Evolutionary conservation across 1,139 yeast genomes (phyloP), one percentile per base, ranked within the genome.

Genomic region (Yueomyces sp.): DNA sequence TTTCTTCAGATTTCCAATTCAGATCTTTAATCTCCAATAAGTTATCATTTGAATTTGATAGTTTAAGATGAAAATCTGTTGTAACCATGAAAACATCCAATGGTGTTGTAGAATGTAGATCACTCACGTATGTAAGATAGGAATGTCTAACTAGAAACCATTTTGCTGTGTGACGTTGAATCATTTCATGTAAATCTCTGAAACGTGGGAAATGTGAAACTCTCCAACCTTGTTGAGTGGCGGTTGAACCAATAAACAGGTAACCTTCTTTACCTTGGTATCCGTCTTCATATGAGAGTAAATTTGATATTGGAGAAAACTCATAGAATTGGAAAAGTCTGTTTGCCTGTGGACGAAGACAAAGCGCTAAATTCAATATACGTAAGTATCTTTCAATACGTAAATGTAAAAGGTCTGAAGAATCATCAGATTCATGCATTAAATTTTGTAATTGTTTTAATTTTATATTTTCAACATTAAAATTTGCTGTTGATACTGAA

Each of bases 161-260:
- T 59, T 91, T 91, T 42, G 81, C 82, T 1, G 91, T 80, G 51
- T 94, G 89, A 61, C 98, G 78, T 51, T 78, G 80, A 44, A 86
- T 81, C 95, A 87, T 86, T 32, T 81, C 86, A 52, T 75, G 76
- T 52, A 86, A 68, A 56, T 86, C 96, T 50, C 78, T 76, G 7
- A 86, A 78, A 48, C 75, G 78, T 29, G 31, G 31, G 64, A 86
- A 78, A 58, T 89, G 96, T 4, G 94, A 85, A 11, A 89, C 96
- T 55, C 95, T 72, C 98, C 98, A 91, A 2, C 97, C 97, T 60
- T 85, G 95, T 1, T 87, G 72, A 48, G 76, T 77, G 0, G 97
- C 91, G 1, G 87, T 76, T 0, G 96, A 81, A 26, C 89, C 77
- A 39, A 87, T 74, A 47, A 83, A 77, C 44, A 91, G 65, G 42